phyloP scores from a whole-genome alignment of 352 stramenopile species.

The Phytophthora rubi region DNA sequence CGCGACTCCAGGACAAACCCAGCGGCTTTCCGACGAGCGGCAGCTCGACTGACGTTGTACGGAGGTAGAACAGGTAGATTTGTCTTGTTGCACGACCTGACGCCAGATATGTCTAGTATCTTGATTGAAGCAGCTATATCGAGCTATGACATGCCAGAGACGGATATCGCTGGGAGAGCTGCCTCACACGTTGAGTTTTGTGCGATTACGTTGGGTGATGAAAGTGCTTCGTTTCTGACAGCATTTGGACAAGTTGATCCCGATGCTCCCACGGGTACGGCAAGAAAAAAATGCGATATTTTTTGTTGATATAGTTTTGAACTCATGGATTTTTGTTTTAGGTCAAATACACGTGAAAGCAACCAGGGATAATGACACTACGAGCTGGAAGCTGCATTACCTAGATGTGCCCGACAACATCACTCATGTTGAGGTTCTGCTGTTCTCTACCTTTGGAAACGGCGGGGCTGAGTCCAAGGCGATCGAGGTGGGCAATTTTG shows the following conservation, averaged over 20 bases:
- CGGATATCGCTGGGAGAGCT: background rate
- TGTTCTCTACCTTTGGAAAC: slow-evolving; percentile 5
- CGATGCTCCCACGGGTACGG: slow-evolving; percentile 1
- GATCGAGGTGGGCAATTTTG: background rate
- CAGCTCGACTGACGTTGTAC: slow-evolving; percentile 2
- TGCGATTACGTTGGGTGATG: background rate
- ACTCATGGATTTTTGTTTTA: background rate
- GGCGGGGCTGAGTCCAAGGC: slow-evolving; percentile 2
- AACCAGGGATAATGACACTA: background rate
- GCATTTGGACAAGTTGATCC: background rate
- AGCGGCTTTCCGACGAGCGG: background rate
- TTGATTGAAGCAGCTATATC: background rate
- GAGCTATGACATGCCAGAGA: background rate
- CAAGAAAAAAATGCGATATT: background rate
- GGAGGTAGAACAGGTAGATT: background rate
- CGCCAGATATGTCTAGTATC: background rate
- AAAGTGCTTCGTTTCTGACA: background rate
- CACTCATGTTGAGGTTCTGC: background rate
- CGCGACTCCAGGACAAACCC: background rate
- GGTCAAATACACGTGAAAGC: slow-evolving; percentile 1
- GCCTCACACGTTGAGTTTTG: background rate
- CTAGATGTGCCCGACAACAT: slow-evolving; percentile 1
- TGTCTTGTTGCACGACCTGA: background rate
- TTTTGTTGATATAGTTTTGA: background rate
- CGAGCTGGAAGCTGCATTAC: background rate